phyloP scores from a whole-genome alignment of 495 filamentous ascomycete genomes.

The Neurospora sp. region DNA sequence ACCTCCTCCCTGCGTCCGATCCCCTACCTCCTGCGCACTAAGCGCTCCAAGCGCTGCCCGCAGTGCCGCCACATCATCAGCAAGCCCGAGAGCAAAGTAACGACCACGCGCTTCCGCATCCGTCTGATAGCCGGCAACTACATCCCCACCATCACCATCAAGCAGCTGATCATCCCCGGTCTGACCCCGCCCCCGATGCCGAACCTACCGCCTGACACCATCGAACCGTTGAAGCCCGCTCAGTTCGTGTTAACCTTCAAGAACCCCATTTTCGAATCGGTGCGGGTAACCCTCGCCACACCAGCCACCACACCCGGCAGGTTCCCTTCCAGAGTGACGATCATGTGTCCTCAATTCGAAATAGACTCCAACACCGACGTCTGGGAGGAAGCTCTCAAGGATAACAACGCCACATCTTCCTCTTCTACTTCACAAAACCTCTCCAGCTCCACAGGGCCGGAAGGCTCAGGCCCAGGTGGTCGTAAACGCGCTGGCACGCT shows the following conservation, averaged over 20 bases:
- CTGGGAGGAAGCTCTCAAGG: constrained; percentile 80
- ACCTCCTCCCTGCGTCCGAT: constrained; percentile 63
- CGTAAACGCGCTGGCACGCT: background rate
- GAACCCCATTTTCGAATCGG: constrained; percentile 87
- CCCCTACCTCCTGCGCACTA: constrained; percentile 73
- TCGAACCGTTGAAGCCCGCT: constrained; percentile 57
- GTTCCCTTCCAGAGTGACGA: constrained; percentile 71
- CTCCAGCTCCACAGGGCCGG: background rate
- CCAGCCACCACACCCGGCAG: constrained; percentile 70
- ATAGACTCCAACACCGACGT: constrained; percentile 91
- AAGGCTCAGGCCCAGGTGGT: background rate
- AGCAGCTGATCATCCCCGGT: constrained; percentile 46
- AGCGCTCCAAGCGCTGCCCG: constrained; percentile 85
- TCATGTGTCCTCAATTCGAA: constrained; percentile 89
- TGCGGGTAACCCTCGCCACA: constrained; percentile 80
- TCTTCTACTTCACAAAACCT: background rate
- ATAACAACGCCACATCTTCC: constrained; percentile 15
- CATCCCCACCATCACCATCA: constrained; percentile 69
- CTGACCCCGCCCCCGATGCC: constrained; percentile 5
- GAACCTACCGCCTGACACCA: constrained; percentile 16
- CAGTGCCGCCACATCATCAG: constrained; percentile 90
- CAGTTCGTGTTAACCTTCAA: constrained; percentile 82
- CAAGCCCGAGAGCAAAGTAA: constrained; percentile 85
- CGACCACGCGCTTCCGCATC: constrained; percentile 79
- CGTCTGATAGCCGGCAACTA: constrained; percentile 80